Evolutionary conservation across 2,329 filamentous ascomycete genomes (phyloP).

Genomic region (Verticillium zaregamsianum): DNA sequence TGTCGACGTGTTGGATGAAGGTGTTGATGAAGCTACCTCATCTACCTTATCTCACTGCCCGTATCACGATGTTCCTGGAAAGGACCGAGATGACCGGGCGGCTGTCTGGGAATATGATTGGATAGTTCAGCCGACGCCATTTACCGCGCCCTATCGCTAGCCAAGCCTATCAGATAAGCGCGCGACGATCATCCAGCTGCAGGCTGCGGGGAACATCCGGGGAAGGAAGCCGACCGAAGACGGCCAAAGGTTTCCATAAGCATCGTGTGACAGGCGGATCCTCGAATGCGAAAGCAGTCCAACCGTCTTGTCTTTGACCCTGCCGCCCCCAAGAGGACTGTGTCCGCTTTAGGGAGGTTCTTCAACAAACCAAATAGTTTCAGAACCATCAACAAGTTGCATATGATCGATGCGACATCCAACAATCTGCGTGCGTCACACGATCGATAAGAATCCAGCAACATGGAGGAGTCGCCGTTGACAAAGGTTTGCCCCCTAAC

Average conservation of each 20-base stretch:
- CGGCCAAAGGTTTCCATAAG: background rate
- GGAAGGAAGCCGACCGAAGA: background rate
- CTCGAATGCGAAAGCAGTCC: background rate
- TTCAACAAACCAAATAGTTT: background rate
- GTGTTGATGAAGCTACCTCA: background rate
- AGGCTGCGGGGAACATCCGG: background rate
- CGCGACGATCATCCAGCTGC: background rate
- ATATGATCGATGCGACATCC: background rate
- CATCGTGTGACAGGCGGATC: background rate
- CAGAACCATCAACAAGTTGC: background rate
- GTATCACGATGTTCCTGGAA: background rate
- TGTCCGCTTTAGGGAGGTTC: background rate
- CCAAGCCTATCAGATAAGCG: background rate
- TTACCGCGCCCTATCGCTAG: background rate
- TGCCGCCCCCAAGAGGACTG: too few species aligned
- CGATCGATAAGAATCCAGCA: background rate
- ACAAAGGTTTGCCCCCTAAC: conserved; percentile 47
- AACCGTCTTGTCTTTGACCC: background rate
- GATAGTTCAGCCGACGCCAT: background rate
- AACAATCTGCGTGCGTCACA: background rate
- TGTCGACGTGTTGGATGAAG: background rate
- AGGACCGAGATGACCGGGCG: background rate
- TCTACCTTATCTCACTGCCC: too few species aligned
- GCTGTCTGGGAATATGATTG: background rate
- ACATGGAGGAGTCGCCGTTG: conserved; percentile 69